Evolutionary conservation across 805 yeast species (phyloP).

Genomic region (Nakazawaea siamensis): DNA sequence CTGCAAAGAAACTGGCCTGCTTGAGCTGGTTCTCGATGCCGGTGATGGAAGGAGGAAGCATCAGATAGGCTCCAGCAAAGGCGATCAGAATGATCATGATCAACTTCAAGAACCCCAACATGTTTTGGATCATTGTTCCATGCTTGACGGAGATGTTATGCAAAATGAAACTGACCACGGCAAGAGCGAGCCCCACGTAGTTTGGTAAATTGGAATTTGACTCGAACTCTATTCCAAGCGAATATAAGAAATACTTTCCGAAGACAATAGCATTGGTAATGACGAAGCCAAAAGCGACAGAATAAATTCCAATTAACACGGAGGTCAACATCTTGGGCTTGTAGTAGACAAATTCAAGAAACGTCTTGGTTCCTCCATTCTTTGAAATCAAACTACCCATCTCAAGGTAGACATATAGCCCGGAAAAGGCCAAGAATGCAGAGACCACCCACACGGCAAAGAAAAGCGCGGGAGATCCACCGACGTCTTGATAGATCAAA

Average conservation of each 20-base stretch:
- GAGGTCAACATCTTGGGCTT: conserved; percentile 48
- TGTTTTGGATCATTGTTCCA: conserved; percentile 55
- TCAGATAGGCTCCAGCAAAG: conserved; percentile 48
- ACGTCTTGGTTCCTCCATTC: conserved; percentile 71
- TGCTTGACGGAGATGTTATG: conserved; percentile 53
- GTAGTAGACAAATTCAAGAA: conserved; percentile 58
- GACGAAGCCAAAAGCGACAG: conserved; percentile 42
- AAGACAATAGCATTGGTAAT: conserved; percentile 44
- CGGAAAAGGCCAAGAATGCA: conserved; percentile 55
- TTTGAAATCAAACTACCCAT: conserved; percentile 64
- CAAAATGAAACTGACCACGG: conserved; percentile 27
- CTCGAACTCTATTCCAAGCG: conserved; percentile 32
- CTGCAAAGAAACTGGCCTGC: conserved; percentile 20
- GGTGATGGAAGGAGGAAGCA: conserved; percentile 36
- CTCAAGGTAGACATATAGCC: conserved; percentile 59
- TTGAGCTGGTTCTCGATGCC: conserved; percentile 35
- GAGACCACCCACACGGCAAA: conserved; percentile 57
- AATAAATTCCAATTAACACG: conserved; percentile 37
- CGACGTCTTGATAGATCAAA: conserved; percentile 56
- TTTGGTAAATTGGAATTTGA: conserved; percentile 28
- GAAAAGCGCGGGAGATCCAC: conserved; percentile 57
- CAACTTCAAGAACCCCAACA: conserved; percentile 55
- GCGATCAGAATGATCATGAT: conserved; percentile 44
- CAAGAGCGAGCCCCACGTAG: conserved; percentile 31
- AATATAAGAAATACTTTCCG: conserved; percentile 42